Percentiles rank a stretch among this genome's conserved stretches.
Conservation (phyloP, 176 grass and related monocot species). For the Carex kokanica region DNA sequence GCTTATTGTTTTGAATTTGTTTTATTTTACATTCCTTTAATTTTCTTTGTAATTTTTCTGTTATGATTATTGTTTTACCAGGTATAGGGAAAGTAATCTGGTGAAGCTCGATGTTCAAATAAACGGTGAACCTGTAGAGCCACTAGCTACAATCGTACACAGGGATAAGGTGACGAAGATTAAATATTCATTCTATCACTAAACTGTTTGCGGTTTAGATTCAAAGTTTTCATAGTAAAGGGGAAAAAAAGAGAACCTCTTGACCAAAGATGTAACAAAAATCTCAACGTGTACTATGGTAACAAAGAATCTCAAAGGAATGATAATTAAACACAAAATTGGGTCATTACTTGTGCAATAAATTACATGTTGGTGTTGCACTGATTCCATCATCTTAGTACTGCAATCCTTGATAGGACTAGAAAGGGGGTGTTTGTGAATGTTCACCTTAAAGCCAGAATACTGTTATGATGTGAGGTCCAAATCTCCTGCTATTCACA, state of each 20-base stretch:
- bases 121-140: constrained; percentile 88
- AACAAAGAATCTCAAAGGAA: background rate
- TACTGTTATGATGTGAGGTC: background rate
- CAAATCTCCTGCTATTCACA: background rate
- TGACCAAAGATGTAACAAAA: background rate
- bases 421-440: background rate
- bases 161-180: constrained; percentile 63
- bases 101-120: constrained; percentile 95
- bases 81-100: constrained; percentile 84
- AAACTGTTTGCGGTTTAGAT: background rate
- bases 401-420: background rate
- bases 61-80: constrained; percentile 34
- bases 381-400: background rate
- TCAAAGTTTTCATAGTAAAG: background rate
- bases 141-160: constrained; percentile 93
- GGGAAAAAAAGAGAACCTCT: background rate
- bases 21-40: background rate
- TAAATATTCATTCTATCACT: background rate
- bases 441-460: background rate
- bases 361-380: background rate
- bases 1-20: background rate
- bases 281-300: background rate
- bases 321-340: background rate
- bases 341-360: background rate
- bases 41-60: constrained; percentile 7